These are phyloP conservation scores for Hypomyces rosellus DNA, from an alignment of 2,329 filamentous ascomycete genomes.

Conservation along the genomic window DNA sequence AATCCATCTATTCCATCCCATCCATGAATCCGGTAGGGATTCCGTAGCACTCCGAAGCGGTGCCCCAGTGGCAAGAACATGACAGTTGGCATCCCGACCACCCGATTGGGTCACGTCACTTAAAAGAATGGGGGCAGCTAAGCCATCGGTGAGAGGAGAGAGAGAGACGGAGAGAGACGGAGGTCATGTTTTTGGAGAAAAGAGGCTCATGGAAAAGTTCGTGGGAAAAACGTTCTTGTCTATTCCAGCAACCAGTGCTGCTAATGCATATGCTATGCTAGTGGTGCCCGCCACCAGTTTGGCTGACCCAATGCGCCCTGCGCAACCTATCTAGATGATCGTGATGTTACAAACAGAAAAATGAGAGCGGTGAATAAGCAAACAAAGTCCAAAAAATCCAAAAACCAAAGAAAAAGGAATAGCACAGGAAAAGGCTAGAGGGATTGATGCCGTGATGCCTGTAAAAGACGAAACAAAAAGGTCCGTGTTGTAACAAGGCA, in stretches of 20 bases:
- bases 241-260: constrained; percentile 8
- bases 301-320: constrained; percentile 11
- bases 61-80: too few relatives aligned
- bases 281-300: constrained; percentile 12
- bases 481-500: neutral
- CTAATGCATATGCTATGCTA: neutral
- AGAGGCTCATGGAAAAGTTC: too few relatives aligned
- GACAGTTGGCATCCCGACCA: too few relatives aligned
- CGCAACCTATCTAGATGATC: constrained; percentile 9
- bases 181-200: too few relatives aligned
- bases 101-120: too few relatives aligned
- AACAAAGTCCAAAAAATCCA: neutral
- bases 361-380: neutral
- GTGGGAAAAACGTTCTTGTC: constrained; percentile 1
- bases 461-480: neutral
- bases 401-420: neutral
- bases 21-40: too few relatives aligned
- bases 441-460: neutral
- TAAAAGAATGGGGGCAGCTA: too few relatives aligned
- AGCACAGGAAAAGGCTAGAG: neutral
- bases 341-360: constrained; percentile 2
- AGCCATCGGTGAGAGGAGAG: too few relatives aligned
- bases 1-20: too few relatives aligned
- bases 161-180: too few relatives aligned
- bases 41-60: too few relatives aligned